These are phyloP conservation scores for Hymenoscyphus repandus DNA, from an alignment of 2,329 filamentous ascomycete genomes.

Conservation along the genomic window DNA sequence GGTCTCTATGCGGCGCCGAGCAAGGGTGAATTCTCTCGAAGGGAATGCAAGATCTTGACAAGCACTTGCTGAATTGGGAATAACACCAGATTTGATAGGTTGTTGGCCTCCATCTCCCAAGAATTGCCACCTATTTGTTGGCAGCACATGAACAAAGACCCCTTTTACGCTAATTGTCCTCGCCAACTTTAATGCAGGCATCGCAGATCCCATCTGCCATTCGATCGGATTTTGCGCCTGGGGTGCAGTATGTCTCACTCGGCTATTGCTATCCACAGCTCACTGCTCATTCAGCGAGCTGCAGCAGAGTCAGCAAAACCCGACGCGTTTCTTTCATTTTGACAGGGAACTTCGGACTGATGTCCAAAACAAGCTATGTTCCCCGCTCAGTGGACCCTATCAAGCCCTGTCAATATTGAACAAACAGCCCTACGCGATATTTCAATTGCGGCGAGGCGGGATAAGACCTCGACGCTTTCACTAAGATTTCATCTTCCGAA, in stretches of 20 bases:
- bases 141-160: too few relatives aligned
- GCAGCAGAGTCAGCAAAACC: neutral
- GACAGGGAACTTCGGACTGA: neutral
- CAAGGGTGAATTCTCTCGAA: too few relatives aligned
- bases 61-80: too few relatives aligned
- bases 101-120: too few relatives aligned
- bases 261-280: neutral
- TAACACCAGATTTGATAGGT: too few relatives aligned
- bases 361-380: neutral
- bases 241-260: neutral
- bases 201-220: neutral
- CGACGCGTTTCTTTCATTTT: neutral
- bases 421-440: too few relatives aligned
- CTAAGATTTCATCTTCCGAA: neutral
- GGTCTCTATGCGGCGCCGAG: too few relatives aligned
- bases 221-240: neutral
- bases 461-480: neutral
- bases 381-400: conserved; percentile 5
- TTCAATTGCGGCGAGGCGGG: neutral
- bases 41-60: too few relatives aligned
- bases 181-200: neutral
- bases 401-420: conserved; percentile 1
- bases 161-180: neutral
- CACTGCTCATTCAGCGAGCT: neutral
- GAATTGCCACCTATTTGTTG: too few relatives aligned